Base-by-base conservation (phyloP, 495 filamentous ascomycete species). In the Lasiosphaeriaceae sp. region DNA sequence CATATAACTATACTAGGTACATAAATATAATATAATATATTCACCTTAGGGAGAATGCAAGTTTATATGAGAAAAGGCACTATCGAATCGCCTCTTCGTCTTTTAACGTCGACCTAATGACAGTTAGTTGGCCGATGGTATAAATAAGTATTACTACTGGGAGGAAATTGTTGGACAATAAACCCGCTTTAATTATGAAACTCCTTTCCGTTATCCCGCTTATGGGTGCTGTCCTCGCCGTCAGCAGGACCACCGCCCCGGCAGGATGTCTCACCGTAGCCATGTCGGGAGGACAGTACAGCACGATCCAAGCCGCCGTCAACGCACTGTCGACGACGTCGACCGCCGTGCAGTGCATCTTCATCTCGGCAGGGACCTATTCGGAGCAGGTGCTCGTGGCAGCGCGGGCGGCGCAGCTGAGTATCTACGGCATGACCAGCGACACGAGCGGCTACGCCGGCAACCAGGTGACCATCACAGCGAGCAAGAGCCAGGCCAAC, bases 341-440 rank as follows among this genome's bases (percentile, higher is more conserved):
- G 17, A 56, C 61, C 17, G 22, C 47, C 3, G 49, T 60, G 3
- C 83, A 87, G 62, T 81, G 75, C 60, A 81, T 89, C 66, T 88
- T 87, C 75, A 82, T 89, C 66, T 70, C 82, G 58, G 67, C 73
- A 11, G 83, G 83, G 12, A 79, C 77, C 31, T 85, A 85, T 69
- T 55, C 61, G 0, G 83, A 86, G 55, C 83, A 85, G 66, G 81
- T 85, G n/a, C 77, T 78, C 58, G 74, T 85, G 47, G 57, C 78
- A 7, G 44, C 74, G 11, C 74, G 80, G 19, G 66, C 29, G 2
- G 50, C 64, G 1, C 63, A 69, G 22, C 74, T 87, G 16, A 80
- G 80, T 34, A 76, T 88, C 62, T 74, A 87, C 63, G 86, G 86
- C 9, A 77, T 78, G 55, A 88, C 86, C 3, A 67, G 75, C n/a